Base-by-base conservation (phyloP, 2,329 filamentous ascomycete species). In the Dactylella cylindrospora region DNA sequence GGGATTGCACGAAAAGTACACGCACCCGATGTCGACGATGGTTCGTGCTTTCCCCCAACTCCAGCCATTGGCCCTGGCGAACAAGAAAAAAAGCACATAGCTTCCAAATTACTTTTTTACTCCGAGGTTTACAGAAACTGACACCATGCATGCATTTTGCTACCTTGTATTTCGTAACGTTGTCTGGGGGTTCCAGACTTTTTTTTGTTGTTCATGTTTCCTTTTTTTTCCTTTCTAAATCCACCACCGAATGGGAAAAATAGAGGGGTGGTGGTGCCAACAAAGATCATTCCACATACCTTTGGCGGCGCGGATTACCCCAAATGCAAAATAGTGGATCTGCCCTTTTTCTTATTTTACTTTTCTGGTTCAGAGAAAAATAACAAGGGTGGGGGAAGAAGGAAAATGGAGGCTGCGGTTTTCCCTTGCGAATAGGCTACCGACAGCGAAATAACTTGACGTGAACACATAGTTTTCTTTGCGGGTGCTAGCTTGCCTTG, bases 271-370 rank as follows among this genome's bases (percentile, higher is more conserved):
- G 1, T 7, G 9, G 20, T 61, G 47, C 55, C 47, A 53, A 52
- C 47, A 26, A n/a, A n/a, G 19, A 17, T 19, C 28, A 31, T 49
- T 31, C 36, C 46, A 36, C 44, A 62, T 62, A 54, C 57, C 57
- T 49, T 43, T 20, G 39, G 43, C 57, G 57, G 57, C 57, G 57
- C 57, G 40, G 57, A 43, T n/a, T n/a, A n/a, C n/a, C n/a, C n/a
- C n/a, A n/a, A n/a, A n/a, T n/a, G n/a, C n/a, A n/a, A n/a, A n/a
- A n/a, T n/a, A n/a, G n/a, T n/a, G n/a, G n/a, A n/a, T n/a, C n/a
- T n/a, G n/a, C n/a, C n/a, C n/a, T n/a, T n/a, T n/a, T n/a, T n/a
- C n/a, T n/a, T n/a, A n/a, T n/a, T n/a, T n/a, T n/a, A n/a, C n/a
- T n/a, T n/a, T n/a, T n/a, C n/a, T n/a, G n/a, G n/a, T n/a, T n/a